A percentile compares a stretch with the other conserved stretches of the same genome.
Evolutionary conservation across 768 basidiomycete genomes (phyloP).

Genomic region (Tulasnella sp.): DNA sequence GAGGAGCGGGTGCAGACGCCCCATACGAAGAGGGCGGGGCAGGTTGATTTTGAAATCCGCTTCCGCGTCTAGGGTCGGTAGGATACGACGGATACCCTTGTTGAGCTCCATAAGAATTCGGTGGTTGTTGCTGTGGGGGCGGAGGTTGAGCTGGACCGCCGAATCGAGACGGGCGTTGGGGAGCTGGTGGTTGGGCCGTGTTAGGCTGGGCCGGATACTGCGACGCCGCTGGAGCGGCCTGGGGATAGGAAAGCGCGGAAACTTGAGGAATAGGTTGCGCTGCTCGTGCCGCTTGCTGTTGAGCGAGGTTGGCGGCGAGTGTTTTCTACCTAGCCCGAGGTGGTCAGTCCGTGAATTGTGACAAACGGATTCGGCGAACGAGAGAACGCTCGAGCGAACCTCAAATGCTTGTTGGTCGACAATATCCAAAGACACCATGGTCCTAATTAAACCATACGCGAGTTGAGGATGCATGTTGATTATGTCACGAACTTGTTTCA

Average conservation of each 20-base stretch:
- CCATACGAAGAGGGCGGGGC: background rate
- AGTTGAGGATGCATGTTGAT: constrained; percentile 44
- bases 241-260: background rate
- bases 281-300: constrained; percentile 24
- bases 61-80: constrained; percentile 27
- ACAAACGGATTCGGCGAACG: too few species aligned
- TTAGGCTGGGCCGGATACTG: background rate
- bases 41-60: background rate
- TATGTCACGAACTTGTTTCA: constrained; percentile 41
- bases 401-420: constrained; percentile 44
- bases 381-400: constrained; percentile 31
- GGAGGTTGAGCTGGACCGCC: constrained; percentile 7
- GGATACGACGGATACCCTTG: constrained; percentile 26
- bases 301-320: constrained; percentile 30
- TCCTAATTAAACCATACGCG: constrained; percentile 48
- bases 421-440: constrained; percentile 47
- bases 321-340: background rate
- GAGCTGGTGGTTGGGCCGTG: background rate
- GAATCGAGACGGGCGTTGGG: background rate
- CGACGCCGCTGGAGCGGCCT: background rate
- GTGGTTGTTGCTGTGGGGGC: constrained; percentile 15
- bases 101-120: constrained; percentile 9
- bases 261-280: background rate
- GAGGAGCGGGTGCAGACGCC: constrained; percentile 18
- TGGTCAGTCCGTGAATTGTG: background rate